These are phyloP conservation scores for Akanthomyces uredinophilus DNA, from an alignment of 2,329 filamentous ascomycete species.

Conservation along the genomic window DNA sequence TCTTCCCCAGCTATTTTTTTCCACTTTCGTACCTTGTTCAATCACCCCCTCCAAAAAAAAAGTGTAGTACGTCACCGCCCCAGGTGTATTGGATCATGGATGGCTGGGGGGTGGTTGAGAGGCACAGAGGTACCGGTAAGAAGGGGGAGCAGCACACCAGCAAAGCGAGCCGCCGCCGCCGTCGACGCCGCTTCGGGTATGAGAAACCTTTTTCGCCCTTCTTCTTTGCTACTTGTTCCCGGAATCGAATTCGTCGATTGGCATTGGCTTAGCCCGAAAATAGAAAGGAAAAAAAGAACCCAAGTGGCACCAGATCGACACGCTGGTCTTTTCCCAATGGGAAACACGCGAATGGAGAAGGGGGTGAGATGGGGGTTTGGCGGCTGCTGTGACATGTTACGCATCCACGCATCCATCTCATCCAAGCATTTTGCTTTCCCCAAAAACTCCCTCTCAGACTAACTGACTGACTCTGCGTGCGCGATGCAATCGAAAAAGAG, in stretches of 20 bases:
- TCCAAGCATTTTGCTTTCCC: not conserved
- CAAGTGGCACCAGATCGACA: not conserved
- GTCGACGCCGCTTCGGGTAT: not conserved
- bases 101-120: not conserved
- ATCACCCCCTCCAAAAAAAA: not conserved
- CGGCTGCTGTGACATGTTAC: conserved; percentile 7
- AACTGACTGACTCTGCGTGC: not conserved
- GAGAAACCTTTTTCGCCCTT: not conserved
- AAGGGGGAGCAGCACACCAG: not conserved
- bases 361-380: not conserved
- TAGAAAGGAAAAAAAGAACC: not conserved
- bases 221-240: not conserved
- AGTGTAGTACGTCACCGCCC: conserved; percentile 8
- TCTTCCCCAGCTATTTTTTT: not conserved
- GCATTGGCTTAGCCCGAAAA: not conserved
- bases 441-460: not conserved
- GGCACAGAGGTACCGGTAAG: no score
- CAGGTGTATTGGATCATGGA: not conserved
- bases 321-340: not conserved
- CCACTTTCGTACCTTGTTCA: not conserved
- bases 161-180: not conserved
- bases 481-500: not conserved
- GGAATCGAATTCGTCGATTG: not conserved
- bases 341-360: not conserved
- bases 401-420: not conserved